Base-by-base conservation (phyloP, 371 early-diverging fungal species). In the Modicella reniformis region DNA sequence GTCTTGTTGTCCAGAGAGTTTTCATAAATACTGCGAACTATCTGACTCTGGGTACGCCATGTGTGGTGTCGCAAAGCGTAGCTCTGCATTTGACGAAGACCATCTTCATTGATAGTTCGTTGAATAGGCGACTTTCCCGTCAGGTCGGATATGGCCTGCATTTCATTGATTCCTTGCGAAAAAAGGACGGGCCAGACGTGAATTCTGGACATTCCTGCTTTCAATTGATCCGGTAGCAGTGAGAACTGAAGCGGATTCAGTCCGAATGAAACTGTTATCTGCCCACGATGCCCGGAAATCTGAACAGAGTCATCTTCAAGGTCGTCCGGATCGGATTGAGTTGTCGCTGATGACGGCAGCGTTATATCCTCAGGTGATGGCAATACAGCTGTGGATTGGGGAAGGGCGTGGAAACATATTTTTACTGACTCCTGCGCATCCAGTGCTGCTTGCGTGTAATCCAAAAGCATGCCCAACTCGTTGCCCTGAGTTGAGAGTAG, bases 121-220 rank as follows among this genome's bases (percentile, higher is more conserved):
- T 77, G 79, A 1, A 72, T 13, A 0, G 72, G 70, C 2, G 68
- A 68, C 21, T 72, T 72, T 26, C 79, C 70, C 25, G 72, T 72
- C 10, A 77, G 52, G 30, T 77, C 66, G 15, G 79, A 72, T 2
- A 77, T 51, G 21, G 73, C 65, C 23, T 77, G 79, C 79, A 77
- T 77, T 54, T 77, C 72, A 37, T 77, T 77, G 62, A 77, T 77
- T 6, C 79, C 79, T 30, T 77, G 79, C 2, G 79, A 65, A 49
- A 77, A 77, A 9, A 77, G 32, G 17, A 72, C 58, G 2, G 79
- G 72, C 10, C 41, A 49, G 23, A 77, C 61, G 30, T 68, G 65
- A n/a, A 77, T 77, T 41, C 62, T 72, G 13, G 69, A 51, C 1
- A 64, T 49, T 0, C 72, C 65, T 2, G 72, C 58, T 30, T 68